Conservation (phyloP, 305 asterid species). For the Solanum hybrid region DNA sequence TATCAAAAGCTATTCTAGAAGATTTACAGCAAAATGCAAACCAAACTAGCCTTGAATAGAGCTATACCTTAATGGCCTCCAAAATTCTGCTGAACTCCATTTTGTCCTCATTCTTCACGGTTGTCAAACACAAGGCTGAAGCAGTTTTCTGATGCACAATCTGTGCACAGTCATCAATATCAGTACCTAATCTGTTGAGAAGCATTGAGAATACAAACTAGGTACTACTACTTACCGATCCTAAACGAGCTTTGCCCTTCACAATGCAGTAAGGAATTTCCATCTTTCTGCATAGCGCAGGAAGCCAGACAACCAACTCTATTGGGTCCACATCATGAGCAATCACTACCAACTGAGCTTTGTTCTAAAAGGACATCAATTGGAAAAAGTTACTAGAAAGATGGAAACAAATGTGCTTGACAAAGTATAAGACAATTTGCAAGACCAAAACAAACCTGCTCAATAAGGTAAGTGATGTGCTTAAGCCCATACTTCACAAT, state of each 20-base stretch:
- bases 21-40: not conserved
- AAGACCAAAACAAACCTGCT: constrained; percentile 13
- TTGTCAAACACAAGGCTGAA: constrained; percentile 11
- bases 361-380: constrained; percentile 32
- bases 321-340: constrained; percentile 79
- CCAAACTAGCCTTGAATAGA: not conserved
- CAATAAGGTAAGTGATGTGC: constrained; percentile 68
- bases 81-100: constrained; percentile 14
- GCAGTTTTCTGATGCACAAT: constrained; percentile 16
- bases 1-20: not conserved
- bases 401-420: not conserved
- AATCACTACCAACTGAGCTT: constrained; percentile 66
- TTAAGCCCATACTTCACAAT: constrained; percentile 72
- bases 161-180: not conserved
- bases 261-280: constrained; percentile 24
- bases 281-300: constrained; percentile 61
- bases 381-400: not conserved
- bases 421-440: not conserved
- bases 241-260: constrained; percentile 69
- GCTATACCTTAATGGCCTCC: not conserved
- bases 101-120: constrained; percentile 14
- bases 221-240: constrained; percentile 37
- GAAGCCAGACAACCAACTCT: constrained; percentile 77
- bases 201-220: not conserved
- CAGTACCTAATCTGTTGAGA: not conserved